Percentiles rank a stretch among this genome's conserved stretches.
Conservation (phyloP, 768 basidiomycete genomes). For the Collybia sordida region DNA sequence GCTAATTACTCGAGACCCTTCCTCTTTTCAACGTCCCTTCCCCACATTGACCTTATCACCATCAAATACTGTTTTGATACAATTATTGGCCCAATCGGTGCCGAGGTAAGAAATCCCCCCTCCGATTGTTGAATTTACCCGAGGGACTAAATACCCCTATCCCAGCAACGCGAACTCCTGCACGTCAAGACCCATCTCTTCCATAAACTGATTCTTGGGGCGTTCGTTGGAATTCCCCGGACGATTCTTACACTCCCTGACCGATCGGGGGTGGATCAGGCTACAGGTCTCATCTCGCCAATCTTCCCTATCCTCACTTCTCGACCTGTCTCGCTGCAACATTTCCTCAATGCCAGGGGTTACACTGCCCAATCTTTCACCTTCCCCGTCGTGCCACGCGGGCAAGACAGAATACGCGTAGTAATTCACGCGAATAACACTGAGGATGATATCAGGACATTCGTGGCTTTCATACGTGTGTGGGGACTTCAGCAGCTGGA, state of each 20-base stretch:
- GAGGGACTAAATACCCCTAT: neutral
- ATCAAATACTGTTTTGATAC: conserved; percentile 49
- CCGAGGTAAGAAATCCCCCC: neutral
- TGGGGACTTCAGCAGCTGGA: no score
- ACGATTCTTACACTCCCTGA: neutral
- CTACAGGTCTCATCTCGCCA: neutral
- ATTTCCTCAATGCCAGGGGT: neutral
- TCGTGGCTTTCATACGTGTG: neutral
- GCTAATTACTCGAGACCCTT: conserved; percentile 70
- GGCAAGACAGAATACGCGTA: conserved; percentile 58
- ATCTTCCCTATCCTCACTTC: neutral
- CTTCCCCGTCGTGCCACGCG: conserved; percentile 64
- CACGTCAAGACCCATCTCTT: neutral
- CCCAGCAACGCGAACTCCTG: neutral
- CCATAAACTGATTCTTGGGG: neutral
- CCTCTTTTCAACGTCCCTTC: conserved; percentile 63
- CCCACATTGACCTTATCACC: conserved; percentile 53
- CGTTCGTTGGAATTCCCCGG: neutral
- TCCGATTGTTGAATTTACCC: neutral
- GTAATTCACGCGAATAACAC: conserved; percentile 62
- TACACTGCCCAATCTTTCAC: conserved; percentile 47
- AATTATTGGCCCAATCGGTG: neutral
- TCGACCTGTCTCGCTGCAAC: neutral
- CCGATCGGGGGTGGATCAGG: neutral
- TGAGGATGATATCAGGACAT: conserved; percentile 1